Evolutionary conservation across 495 filamentous ascomycete genomes (phyloP).

Genomic region (Cairneyella variabilis): DNA sequence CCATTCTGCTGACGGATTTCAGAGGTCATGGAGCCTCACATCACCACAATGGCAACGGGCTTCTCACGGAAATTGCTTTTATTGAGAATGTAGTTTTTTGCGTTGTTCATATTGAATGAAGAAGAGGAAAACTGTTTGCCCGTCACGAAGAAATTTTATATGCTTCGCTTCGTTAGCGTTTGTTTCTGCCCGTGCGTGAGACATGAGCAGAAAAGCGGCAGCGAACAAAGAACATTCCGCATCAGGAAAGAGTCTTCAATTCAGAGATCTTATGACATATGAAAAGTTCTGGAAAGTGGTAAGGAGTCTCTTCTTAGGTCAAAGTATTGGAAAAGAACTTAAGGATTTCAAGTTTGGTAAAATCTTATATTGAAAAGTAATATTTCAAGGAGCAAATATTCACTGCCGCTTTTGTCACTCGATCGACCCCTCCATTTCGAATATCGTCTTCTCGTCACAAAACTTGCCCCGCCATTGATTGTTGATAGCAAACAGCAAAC

Average conservation of each 20-base stretch:
- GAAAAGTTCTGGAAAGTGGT: no score
- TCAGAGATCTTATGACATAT: no score
- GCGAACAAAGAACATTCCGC: no score
- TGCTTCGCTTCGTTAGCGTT: no score
- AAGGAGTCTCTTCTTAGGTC: no score
- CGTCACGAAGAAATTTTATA: no score
- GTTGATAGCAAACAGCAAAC: background rate
- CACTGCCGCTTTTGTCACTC: background rate
- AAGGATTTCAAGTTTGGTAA: background rate
- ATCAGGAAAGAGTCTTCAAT: no score
- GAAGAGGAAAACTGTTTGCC: background rate
- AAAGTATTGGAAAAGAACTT: constrained; percentile 7
- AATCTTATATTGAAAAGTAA: background rate
- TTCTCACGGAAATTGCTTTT: constrained; percentile 60
- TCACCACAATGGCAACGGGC: constrained; percentile 27
- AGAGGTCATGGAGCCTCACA: constrained; percentile 51
- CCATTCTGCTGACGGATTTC: constrained; percentile 66
- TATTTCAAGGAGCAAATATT: no score
- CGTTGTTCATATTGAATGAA: constrained; percentile 47
- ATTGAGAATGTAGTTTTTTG: constrained; percentile 60
- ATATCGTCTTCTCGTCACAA: background rate
- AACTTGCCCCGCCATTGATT: background rate
- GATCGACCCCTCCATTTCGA: background rate
- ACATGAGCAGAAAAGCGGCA: no score
- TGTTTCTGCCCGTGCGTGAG: no score